Percentiles rank a stretch among this genome's conserved stretches.
Evolutionary conservation across 306 rosid species (phyloP).

Genomic region (Lathyrus sativus): DNA sequence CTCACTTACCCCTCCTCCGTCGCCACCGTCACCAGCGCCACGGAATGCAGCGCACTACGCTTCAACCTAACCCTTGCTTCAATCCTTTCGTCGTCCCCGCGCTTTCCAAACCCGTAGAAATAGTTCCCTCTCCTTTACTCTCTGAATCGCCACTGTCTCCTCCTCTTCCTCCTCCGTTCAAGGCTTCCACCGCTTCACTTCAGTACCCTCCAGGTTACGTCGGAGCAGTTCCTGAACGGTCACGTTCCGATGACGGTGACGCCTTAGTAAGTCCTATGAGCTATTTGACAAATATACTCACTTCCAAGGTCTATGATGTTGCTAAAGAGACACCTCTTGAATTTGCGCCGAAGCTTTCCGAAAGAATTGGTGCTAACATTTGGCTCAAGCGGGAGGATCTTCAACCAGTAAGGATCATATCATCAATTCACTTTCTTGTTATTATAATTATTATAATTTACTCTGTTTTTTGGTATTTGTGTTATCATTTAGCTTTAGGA

Average conservation of each 20-base stretch:
- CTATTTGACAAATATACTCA: constrained; percentile 73
- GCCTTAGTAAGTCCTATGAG: constrained; percentile 52
- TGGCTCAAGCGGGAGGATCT: constrained; percentile 96
- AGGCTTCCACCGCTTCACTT: constrained; percentile 56
- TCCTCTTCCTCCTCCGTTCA: constrained; percentile 32
- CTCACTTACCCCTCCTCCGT: constrained; percentile 35
- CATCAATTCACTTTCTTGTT: neutral
- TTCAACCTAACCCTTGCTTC: constrained; percentile 4
- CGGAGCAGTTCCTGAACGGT: constrained; percentile 66
- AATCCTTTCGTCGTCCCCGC: constrained; percentile 48
- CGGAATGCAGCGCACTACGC: neutral
- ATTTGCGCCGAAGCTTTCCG: constrained; percentile 73
- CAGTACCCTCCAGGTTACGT: constrained; percentile 76
- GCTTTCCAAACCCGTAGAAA: constrained; percentile 48
- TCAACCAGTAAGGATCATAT: constrained; percentile 63
- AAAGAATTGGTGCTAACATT: constrained; percentile 61
- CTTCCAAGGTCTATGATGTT: constrained; percentile 85
- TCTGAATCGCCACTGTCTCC: neutral
- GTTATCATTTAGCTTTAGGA: neutral
- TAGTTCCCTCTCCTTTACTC: constrained; percentile 36
- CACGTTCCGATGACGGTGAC: constrained; percentile 34
- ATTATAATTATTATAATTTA: too few species aligned
- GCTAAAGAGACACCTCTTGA: constrained; percentile 82
- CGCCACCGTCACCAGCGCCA: constrained; percentile 2
- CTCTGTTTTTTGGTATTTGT: neutral